phyloP scores from a whole-genome alignment of 495 filamentous ascomycete genomes.

The Xylaria intraflava region DNA sequence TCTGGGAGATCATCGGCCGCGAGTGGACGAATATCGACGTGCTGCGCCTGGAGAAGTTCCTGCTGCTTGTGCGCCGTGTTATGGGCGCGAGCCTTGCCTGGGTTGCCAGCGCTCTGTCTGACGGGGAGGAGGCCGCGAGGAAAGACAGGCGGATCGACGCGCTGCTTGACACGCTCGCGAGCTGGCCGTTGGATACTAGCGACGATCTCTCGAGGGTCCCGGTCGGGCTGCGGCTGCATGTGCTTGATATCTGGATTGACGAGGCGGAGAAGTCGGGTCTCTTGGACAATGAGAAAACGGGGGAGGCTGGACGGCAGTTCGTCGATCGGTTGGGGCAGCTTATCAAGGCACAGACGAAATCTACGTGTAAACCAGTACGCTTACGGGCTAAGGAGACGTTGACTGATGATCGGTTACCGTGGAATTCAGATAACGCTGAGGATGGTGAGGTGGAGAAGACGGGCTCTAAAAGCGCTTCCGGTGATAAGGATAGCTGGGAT shows the following conservation, averaged over 20 bases:
- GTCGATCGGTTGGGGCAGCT: constrained; percentile 28
- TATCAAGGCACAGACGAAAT: constrained; percentile 36
- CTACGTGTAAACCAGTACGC: constrained; percentile 68
- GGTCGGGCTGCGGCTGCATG: constrained; percentile 78
- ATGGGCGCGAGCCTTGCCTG: constrained; percentile 60
- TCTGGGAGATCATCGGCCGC: constrained; percentile 82
- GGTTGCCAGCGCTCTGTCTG: constrained; percentile 33
- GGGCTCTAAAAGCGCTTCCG: constrained; percentile 33
- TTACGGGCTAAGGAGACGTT: constrained; percentile 63
- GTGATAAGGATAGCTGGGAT: constrained; percentile 57
- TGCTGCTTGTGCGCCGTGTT: constrained; percentile 74
- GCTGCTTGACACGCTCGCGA: constrained; percentile 32
- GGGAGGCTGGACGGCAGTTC: constrained; percentile 21
- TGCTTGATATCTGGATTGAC: constrained; percentile 87
- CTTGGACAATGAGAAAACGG: constrained; percentile 39
- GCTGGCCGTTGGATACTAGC: constrained; percentile 39
- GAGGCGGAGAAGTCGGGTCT: constrained; percentile 66
- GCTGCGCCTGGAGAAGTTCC: constrained; percentile 86
- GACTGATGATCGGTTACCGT: constrained; percentile 64
- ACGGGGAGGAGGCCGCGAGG: constrained; percentile 15
- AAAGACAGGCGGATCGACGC: constrained; percentile 27
- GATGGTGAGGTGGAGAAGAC: constrained; percentile 24
- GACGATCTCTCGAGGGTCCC: constrained; percentile 47
- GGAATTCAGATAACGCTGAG: constrained; percentile 30
- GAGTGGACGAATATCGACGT: constrained; percentile 81